These are phyloP conservation scores for Solanum medicagineum DNA, from an alignment of 257 asterid species.

Conservation along the genomic window DNA sequence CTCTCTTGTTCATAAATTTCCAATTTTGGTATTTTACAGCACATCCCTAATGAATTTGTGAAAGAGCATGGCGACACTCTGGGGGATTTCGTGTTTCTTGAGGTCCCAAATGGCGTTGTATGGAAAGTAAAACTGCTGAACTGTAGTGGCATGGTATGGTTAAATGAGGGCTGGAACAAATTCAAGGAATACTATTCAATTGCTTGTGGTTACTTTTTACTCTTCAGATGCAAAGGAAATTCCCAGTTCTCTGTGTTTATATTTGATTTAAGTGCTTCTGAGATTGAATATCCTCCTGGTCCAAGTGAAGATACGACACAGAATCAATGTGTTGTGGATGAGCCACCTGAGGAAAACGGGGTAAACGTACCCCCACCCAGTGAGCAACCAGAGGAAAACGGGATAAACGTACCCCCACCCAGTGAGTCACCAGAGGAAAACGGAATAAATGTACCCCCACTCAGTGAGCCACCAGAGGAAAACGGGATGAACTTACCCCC, in stretches of 20 bases:
- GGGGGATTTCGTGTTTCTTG: neutral
- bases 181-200: conserved; percentile 3
- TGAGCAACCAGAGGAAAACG: neutral
- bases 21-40: neutral
- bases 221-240: neutral
- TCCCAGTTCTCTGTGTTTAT: neutral
- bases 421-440: neutral
- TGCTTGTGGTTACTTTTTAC: neutral
- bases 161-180: neutral
- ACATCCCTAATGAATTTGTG: neutral
- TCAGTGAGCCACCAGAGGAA: no score
- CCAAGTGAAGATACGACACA: neutral
- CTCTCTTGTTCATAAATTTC: neutral
- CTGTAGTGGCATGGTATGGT: neutral
- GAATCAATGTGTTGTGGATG: neutral
- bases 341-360: conserved; percentile 17
- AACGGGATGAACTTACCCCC: no score
- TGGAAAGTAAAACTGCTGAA: neutral
- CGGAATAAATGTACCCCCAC: neutral
- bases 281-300: neutral
- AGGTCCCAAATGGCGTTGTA: neutral
- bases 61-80: neutral
- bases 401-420: neutral
- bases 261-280: conserved; percentile 1
- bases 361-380: neutral